Percentiles rank a stretch among this genome's conserved stretches.
Conservation (phyloP, 1,284 basidiomycete species). For the Leccinum solheimii region DNA sequence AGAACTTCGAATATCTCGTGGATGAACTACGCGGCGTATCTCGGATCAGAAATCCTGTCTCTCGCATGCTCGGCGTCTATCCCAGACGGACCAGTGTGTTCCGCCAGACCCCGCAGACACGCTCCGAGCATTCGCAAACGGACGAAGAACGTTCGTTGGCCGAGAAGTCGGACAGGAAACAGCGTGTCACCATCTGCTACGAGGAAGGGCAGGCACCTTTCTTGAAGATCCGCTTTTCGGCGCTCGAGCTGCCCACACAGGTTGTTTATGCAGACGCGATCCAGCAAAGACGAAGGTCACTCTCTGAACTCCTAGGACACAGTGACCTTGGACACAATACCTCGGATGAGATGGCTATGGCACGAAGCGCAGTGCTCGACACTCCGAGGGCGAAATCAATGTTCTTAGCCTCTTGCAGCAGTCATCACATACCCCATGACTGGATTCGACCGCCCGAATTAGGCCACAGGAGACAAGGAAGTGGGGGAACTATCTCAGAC, state of each 20-base stretch:
- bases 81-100: constrained; percentile 46
- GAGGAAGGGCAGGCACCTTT: constrained; percentile 52
- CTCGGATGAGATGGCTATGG: constrained; percentile 12
- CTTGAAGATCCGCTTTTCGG: constrained; percentile 63
- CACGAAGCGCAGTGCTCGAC: constrained; percentile 9
- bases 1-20: constrained; percentile 43
- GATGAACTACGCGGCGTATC: constrained; percentile 36
- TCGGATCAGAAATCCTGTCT: constrained; percentile 31
- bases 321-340: not conserved
- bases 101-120: constrained; percentile 43
- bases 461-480: constrained; percentile 14
- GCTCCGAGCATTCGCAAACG: not conserved
- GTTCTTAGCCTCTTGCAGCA: not conserved
- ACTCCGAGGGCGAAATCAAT: constrained; percentile 16
- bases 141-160: not conserved
- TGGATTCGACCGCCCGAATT: constrained; percentile 19
- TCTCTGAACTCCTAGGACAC: constrained; percentile 8
- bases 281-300: constrained; percentile 20
- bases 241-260: constrained; percentile 46
- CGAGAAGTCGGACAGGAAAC: constrained; percentile 20
- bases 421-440: constrained; percentile 5
- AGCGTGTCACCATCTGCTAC: constrained; percentile 58
- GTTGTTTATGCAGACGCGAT: constrained; percentile 34
- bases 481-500: constrained; percentile 37
- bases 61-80: constrained; percentile 50